A percentile compares a stretch with the other conserved stretches of the same genome.
phyloP scores from a whole-genome alignment of 306 rosid species.

The Alnus glutinosa region DNA sequence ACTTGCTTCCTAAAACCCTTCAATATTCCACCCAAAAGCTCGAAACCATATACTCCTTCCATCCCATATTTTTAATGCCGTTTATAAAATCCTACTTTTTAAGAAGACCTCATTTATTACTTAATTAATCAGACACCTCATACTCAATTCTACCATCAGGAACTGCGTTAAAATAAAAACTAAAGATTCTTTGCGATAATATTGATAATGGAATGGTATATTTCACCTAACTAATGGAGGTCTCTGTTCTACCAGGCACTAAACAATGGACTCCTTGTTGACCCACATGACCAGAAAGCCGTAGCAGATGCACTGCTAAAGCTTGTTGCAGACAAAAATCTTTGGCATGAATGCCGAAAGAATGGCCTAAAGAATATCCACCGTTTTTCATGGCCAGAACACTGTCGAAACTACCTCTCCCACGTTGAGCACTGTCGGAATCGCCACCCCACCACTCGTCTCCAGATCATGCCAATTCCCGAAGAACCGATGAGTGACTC shows the following conservation, averaged over 20 bases:
- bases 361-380: constrained; percentile 80
- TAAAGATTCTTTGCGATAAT: too few relatives aligned
- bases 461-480: constrained; percentile 53
- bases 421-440: constrained; percentile 63
- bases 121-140: too few relatives aligned
- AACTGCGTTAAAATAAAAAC: too few relatives aligned
- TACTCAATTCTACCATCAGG: too few relatives aligned
- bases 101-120: too few relatives aligned
- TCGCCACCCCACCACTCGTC: constrained; percentile 58
- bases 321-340: constrained; percentile 74
- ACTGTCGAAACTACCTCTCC: constrained; percentile 80
- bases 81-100: too few relatives aligned
- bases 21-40: neutral
- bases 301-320: constrained; percentile 77
- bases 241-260: constrained; percentile 46
- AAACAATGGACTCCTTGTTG: constrained; percentile 72
- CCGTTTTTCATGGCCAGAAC: constrained; percentile 83
- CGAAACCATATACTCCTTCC: too few relatives aligned
- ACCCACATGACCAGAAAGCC: constrained; percentile 82
- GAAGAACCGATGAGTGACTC: constrained; percentile 86
- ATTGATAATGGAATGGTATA: neutral
- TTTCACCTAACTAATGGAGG: constrained; percentile 2
- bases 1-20: neutral
- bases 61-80: too few relatives aligned
- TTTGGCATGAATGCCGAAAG: constrained; percentile 76